Conservation (phyloP, 345 rosid species). For the Psidium guajava region DNA sequence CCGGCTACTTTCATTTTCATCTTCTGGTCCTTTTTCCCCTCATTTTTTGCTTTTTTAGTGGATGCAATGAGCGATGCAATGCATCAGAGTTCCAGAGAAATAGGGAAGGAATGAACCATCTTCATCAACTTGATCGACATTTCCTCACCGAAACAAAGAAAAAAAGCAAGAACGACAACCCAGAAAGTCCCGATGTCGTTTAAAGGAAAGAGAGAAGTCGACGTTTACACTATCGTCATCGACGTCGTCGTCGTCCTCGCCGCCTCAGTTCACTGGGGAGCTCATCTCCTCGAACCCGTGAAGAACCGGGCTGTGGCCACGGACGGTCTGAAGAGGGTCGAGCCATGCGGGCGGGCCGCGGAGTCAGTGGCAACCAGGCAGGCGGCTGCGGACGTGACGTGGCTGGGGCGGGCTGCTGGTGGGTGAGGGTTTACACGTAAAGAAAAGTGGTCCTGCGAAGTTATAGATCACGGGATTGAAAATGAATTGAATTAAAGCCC, state of each 20-base stretch:
- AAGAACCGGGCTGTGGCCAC: background rate
- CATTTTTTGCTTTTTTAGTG: background rate
- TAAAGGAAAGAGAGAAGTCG: constrained; percentile 19
- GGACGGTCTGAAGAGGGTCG: background rate
- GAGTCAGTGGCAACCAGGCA: background rate
- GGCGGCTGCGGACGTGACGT: too few species aligned
- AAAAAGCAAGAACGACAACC: background rate
- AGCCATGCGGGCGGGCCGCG: background rate
- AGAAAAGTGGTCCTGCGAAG: too few species aligned
- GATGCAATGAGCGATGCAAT: background rate
- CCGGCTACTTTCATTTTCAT: background rate
- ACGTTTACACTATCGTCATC: constrained; percentile 11
- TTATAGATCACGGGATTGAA: too few species aligned
- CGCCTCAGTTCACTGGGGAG: background rate
- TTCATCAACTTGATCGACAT: background rate
- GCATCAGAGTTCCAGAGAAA: background rate
- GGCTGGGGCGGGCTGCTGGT: too few species aligned
- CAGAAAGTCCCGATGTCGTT: background rate
- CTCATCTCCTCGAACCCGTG: background rate
- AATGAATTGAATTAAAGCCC: too few species aligned
- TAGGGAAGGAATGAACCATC: background rate
- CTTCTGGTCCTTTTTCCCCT: background rate
- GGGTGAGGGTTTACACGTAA: too few species aligned
- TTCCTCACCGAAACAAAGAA: background rate
- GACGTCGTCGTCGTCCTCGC: background rate